Evolutionary conservation across 805 yeast genomes (phyloP).

Genomic region (Saccharomycopsis oosterbeekiorum): DNA sequence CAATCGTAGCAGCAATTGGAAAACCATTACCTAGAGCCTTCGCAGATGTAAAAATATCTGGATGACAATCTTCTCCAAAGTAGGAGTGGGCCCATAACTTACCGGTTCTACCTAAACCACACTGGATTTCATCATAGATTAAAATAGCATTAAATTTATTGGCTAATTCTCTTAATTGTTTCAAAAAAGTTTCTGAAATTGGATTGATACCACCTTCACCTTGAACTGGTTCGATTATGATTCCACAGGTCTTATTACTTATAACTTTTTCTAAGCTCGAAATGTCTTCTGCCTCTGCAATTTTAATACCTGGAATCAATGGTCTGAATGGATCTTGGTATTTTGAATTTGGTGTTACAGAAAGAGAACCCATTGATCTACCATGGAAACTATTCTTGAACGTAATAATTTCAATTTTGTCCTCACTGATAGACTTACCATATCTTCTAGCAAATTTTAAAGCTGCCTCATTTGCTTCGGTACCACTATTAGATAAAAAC

Average conservation of each 20-base stretch:
- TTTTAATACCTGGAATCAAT: constrained; percentile 77
- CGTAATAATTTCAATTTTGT: constrained; percentile 72
- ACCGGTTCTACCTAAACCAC: constrained; percentile 93
- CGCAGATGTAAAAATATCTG: constrained; percentile 90
- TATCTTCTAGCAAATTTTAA: constrained; percentile 71
- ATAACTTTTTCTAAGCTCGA: constrained; percentile 43
- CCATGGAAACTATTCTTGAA: constrained; percentile 92
- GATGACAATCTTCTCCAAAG: constrained; percentile 73
- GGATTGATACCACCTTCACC: constrained; percentile 94
- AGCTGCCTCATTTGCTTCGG: constrained; percentile 77
- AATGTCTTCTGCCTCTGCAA: constrained; percentile 54
- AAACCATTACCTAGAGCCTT: constrained; percentile 95
- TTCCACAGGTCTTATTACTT: constrained; percentile 54
- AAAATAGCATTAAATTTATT: constrained; percentile 59
- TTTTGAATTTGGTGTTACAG: constrained; percentile 87
- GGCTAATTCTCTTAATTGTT: constrained; percentile 58
- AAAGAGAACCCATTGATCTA: constrained; percentile 84
- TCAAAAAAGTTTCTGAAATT: constrained; percentile 52
- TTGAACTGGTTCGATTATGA: constrained; percentile 93
- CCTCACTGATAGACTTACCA: constrained; percentile 46
- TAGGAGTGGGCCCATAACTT: constrained; percentile 84
- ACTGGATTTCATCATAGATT: constrained; percentile 92
- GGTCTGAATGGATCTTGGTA: constrained; percentile 90
- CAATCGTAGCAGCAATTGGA: constrained; percentile 92
- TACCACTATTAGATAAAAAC: constrained; percentile 60